Evolutionary conservation across 371 early-diverging fungal species (phyloP).

Genomic region (Gilbertella persicaria): DNA sequence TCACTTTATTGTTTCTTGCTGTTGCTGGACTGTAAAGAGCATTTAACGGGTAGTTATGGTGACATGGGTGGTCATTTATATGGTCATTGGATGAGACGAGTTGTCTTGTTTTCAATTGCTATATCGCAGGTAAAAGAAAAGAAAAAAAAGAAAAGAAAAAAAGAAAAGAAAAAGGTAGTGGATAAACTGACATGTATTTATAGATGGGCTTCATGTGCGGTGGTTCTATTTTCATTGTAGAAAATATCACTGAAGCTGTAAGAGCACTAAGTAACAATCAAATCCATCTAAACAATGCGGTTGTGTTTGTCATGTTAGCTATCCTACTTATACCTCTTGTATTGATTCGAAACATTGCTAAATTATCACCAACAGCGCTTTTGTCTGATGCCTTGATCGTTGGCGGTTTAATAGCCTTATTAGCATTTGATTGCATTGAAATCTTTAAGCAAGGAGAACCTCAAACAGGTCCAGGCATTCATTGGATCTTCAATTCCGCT

Average conservation of each 20-base stretch:
- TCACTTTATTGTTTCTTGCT: conserved; percentile 72
- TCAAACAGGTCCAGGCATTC: conserved; percentile 36
- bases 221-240: conserved; percentile 84
- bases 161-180: no score
- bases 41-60: conserved; percentile 82
- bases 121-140: conserved; percentile 65
- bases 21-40: conserved; percentile 65
- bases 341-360: conserved; percentile 83
- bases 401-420: conserved; percentile 60
- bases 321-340: conserved; percentile 69
- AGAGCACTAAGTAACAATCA: conserved; percentile 62
- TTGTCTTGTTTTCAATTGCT: conserved; percentile 82
- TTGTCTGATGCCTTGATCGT: conserved; percentile 91
- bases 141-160: no score
- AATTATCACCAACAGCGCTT: conserved; percentile 79
- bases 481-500: conserved; percentile 48
- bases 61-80: conserved; percentile 86
- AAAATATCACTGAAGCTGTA: conserved; percentile 74
- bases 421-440: conserved; percentile 34
- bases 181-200: no score
- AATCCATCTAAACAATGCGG: conserved; percentile 31
- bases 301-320: conserved; percentile 22
- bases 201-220: conserved; percentile 88
- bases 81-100: conserved; percentile 75
- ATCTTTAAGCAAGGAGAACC: conserved; percentile 30